phyloP scores from a whole-genome alignment of 2,329 filamentous ascomycete species.

The Intubia oerlemansii region DNA sequence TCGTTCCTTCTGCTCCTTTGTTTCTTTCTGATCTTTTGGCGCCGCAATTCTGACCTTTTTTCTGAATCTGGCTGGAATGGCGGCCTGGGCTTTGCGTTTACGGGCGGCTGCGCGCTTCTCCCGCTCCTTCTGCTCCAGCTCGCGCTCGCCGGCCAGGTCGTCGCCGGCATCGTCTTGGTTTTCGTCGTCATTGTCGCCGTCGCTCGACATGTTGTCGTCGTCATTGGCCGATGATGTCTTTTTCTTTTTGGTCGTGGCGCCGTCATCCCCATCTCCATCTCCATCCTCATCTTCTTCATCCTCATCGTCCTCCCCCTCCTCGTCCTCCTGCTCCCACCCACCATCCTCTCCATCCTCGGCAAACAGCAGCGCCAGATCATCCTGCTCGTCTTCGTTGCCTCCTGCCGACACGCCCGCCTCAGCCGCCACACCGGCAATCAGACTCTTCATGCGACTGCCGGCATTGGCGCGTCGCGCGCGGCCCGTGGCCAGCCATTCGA shows the following conservation, averaged over 20 bases:
- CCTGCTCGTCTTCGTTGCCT: conserved; percentile 18
- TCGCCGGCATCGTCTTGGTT: conserved; percentile 29
- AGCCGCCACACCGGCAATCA: conserved; percentile 48
- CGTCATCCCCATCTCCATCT: conserved; percentile 31
- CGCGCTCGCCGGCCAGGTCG: conserved; percentile 71
- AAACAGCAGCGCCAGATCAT: conserved; percentile 53
- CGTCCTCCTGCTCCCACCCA: conserved; percentile 48
- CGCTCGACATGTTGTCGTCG: conserved; percentile 58
- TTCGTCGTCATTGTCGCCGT: conserved; percentile 63
- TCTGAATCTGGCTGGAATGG: conserved; percentile 45
- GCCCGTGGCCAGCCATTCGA: conserved; percentile 53
- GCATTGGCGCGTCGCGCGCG: conserved; percentile 62
- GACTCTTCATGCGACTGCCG: conserved; percentile 61
- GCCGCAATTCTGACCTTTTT: conserved; percentile 55
- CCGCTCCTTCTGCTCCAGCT: conserved; percentile 57
- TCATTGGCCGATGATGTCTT: conserved; percentile 20
- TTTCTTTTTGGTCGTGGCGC: conserved; percentile 39
- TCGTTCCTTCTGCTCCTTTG: not conserved
- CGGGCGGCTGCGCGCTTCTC: conserved; percentile 43
- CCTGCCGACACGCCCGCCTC: not conserved
- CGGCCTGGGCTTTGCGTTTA: conserved; percentile 65
- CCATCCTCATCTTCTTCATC: conserved; percentile 26
- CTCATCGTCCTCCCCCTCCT: conserved; percentile 60
- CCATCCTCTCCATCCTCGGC: conserved; percentile 49
- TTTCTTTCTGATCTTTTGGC: conserved; percentile 14